phyloP scores from a whole-genome alignment of 2,329 filamentous ascomycete genomes.

The Achaetomium macrosporum region DNA sequence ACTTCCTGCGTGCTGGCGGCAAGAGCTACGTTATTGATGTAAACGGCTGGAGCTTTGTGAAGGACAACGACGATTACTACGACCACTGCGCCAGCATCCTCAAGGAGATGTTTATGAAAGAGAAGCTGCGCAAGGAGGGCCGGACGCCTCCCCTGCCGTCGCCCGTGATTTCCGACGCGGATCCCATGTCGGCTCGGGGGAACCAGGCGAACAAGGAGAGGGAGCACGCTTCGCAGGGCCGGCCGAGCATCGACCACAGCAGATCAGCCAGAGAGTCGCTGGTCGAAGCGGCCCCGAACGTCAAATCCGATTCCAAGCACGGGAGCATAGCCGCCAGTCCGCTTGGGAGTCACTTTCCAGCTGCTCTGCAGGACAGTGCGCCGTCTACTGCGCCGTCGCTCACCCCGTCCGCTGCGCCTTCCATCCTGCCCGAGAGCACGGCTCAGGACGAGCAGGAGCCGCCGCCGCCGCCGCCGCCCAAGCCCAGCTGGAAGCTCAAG shows the following conservation, averaged over 20 bases:
- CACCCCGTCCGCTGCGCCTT: slow-evolving; percentile 34
- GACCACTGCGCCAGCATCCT: slow-evolving; percentile 83
- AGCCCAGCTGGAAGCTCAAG: slow-evolving; percentile 97
- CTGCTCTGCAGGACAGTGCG: slow-evolving; percentile 25
- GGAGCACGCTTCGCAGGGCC: slow-evolving; percentile 23
- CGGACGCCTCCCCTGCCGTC: slow-evolving; percentile 51
- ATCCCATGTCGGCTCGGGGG: slow-evolving; percentile 34
- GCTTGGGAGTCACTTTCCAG: slow-evolving; percentile 20
- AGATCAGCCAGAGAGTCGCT: slow-evolving; percentile 17
- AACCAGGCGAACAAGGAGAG: slow-evolving; percentile 28
- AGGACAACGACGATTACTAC: slow-evolving; percentile 98
- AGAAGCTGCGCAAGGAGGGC: slow-evolving; percentile 61
- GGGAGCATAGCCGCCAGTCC: slow-evolving; percentile 24
- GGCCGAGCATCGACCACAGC: slow-evolving; percentile 21
- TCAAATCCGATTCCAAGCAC: slow-evolving; percentile 29
- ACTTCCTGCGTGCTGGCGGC: slow-evolving; percentile 78
- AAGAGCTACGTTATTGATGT: slow-evolving; percentile 98
- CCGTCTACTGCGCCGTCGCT: slow-evolving; percentile 36
- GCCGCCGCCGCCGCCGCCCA: slow-evolving; percentile 64
- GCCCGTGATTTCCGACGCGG: slow-evolving; percentile 35
- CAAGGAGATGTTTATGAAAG: slow-evolving; percentile 79
- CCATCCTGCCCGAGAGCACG: slow-evolving; percentile 32
- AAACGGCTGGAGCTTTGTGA: slow-evolving; percentile 99
- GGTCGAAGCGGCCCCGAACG: slow-evolving; percentile 16
- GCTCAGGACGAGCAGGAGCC: slow-evolving; percentile 37